Evolutionary conservation across 2,329 filamentous ascomycete species (phyloP).

Genomic region (Ceratocystis colombiana): DNA sequence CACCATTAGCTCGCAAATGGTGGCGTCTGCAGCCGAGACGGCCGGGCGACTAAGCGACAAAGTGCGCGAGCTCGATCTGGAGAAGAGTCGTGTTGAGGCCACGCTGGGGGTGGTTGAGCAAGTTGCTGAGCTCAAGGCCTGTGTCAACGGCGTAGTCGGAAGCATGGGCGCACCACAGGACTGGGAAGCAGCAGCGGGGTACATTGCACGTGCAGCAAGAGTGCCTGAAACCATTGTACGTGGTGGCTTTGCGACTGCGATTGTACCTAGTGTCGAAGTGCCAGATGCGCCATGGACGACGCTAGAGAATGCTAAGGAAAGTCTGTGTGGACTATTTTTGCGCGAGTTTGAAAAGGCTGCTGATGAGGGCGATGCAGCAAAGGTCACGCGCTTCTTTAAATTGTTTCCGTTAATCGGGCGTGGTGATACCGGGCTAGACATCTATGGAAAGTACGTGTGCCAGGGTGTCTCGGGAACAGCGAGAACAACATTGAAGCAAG

Average conservation of each 20-base stretch:
- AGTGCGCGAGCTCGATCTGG: slow-evolving; percentile 77
- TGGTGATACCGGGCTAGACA: slow-evolving; percentile 79
- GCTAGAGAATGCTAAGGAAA: slow-evolving; percentile 76
- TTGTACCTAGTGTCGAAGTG: slow-evolving; percentile 91
- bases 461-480: slow-evolving; percentile 83
- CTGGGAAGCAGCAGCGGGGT: slow-evolving; percentile 92
- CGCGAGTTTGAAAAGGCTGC: slow-evolving; percentile 92
- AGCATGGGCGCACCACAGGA: slow-evolving; percentile 97
- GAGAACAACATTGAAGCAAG: slow-evolving; percentile 66
- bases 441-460: slow-evolving; percentile 93
- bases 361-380: slow-evolving; percentile 72
- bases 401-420: slow-evolving; percentile 88
- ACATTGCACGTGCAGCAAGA: slow-evolving; percentile 71
- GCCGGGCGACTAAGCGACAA: slow-evolving; percentile 76
- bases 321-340: slow-evolving; percentile 79
- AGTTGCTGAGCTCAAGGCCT: slow-evolving; percentile 92
- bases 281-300: slow-evolving; percentile 84
- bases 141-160: slow-evolving; percentile 84
- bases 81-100: slow-evolving; percentile 83
- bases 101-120: slow-evolving; percentile 90
- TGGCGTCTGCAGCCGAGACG: slow-evolving; percentile 73
- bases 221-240: slow-evolving; percentile 71
- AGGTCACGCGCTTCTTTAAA: slow-evolving; percentile 95
- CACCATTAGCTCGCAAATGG: slow-evolving; percentile 79
- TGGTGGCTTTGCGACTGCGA: slow-evolving; percentile 78